Conservation (phyloP, 306 rosid genomes). For the Acacia crassicarpa region DNA sequence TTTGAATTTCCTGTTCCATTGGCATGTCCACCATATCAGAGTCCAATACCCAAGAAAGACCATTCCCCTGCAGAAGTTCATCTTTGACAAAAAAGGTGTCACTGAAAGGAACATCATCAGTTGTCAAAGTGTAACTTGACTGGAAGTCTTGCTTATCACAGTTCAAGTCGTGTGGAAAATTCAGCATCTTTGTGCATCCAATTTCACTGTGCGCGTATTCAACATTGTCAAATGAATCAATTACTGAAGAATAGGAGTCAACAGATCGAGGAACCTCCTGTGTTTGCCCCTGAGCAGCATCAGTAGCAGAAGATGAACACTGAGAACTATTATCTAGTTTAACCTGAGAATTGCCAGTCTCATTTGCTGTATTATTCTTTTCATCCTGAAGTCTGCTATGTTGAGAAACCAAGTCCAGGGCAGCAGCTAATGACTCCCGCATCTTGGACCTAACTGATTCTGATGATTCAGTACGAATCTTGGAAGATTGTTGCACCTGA, state of each 20-base stretch:
- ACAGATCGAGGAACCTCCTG: conserved; percentile 38
- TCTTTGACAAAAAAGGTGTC: conserved; percentile 81
- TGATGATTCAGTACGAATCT: conserved; percentile 63
- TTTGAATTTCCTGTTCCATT: conserved; percentile 44
- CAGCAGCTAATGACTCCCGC: conserved; percentile 87
- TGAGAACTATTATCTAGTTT: conserved; percentile 38
- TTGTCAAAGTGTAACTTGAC: conserved; percentile 56
- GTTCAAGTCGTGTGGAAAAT: conserved; percentile 29
- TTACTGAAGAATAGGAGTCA: conserved; percentile 31
- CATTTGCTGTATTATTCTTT: conserved; percentile 14
- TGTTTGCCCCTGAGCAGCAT: conserved; percentile 26
- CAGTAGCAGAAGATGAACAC: conserved; percentile 30
- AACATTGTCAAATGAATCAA: conserved; percentile 36
- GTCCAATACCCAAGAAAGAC: conserved; percentile 93
- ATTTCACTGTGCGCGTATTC: conserved; percentile 29
- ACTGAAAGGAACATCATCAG: conserved; percentile 73
- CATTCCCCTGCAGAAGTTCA: conserved; percentile 92
- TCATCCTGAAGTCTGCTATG: conserved; percentile 38
- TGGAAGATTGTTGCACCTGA: conserved; percentile 50
- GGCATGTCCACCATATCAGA: conserved; percentile 56
- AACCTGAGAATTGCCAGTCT: conserved; percentile 19
- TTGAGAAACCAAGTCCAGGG: conserved; percentile 71
- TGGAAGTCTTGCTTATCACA: conserved; percentile 60
- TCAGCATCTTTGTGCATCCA: conserved; percentile 35
- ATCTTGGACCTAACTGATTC: conserved; percentile 91